These are phyloP conservation scores for Mortierella alpina DNA, from an alignment of 192 early-diverging fungal species.

Conservation along the genomic window DNA sequence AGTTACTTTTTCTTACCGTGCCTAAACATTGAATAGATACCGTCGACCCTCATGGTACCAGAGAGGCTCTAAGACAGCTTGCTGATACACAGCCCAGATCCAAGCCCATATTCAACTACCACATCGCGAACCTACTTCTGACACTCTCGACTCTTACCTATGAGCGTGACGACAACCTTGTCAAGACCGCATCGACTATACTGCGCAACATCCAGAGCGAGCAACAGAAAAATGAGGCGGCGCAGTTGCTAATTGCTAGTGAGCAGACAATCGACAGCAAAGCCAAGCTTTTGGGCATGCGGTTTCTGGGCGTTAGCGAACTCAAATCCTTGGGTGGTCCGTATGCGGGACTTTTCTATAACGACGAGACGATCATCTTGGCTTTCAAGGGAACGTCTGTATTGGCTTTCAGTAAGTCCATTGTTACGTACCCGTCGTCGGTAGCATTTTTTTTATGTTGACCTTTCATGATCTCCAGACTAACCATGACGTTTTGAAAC, in stretches of 20 bases:
- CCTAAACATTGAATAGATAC: slow-evolving; percentile 5
- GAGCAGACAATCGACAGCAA: slow-evolving; percentile 48
- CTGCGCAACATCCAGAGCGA: slow-evolving; percentile 17
- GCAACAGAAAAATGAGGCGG: slow-evolving; percentile 20
- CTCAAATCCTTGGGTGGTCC: slow-evolving; percentile 62
- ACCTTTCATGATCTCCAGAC: not conserved
- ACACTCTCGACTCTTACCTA: slow-evolving; percentile 59
- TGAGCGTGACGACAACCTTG: slow-evolving; percentile 57
- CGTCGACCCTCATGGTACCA: slow-evolving; percentile 32
- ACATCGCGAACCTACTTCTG: slow-evolving; percentile 57
- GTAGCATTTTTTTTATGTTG: not conserved
- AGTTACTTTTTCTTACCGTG: not conserved
- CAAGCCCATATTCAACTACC: slow-evolving; percentile 38
- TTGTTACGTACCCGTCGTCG: not conserved
- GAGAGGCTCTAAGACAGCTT: slow-evolving; percentile 28
- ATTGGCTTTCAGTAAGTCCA: slow-evolving; percentile 42
- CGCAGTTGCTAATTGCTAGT: slow-evolving; percentile 32
- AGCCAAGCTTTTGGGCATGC: slow-evolving; percentile 29
- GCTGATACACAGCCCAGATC: slow-evolving; percentile 4
- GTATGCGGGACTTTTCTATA: slow-evolving; percentile 61
- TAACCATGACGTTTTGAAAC: not conserved
- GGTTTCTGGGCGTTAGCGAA: slow-evolving; percentile 60
- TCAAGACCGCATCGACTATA: slow-evolving; percentile 49
- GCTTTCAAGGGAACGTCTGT: slow-evolving; percentile 64
- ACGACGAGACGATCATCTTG: slow-evolving; percentile 58